Base-by-base conservation (phyloP, 805 yeast species). In the Alloascoidea hylecoeti region DNA sequence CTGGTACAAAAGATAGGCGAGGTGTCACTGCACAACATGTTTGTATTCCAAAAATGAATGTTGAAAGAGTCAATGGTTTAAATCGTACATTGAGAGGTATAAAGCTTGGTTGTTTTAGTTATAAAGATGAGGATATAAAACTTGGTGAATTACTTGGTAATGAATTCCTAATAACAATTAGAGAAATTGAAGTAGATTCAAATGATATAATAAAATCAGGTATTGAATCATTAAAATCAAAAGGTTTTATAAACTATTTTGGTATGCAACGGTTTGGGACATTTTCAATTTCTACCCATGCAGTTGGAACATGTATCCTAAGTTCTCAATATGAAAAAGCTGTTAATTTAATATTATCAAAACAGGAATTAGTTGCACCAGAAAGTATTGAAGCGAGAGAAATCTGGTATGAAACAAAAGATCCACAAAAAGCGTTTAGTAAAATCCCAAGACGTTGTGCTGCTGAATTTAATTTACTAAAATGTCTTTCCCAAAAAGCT, bases 191-290 rank as follows among this genome's bases (percentile, higher is more conserved):
- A 37, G 48, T 67, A 0, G 30, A 15, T 3, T 34, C 43, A n/a
- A 44, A 53, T 13, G 60, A 63, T 12, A 60, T 66, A 3, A 61
- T 85, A 14, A 53, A 56, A 12, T 53, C 61, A 5, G 68, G 85
- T 17, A 64, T 88, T 45, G 52, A 62, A 3, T 68, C 84, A 0
- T 61, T 89, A 38, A 61, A 63, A 37, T 63, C 63, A 1, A 63
- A 68, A 18, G 99, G 99, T 0, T 92, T 84, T 50, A 79, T 92
- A 45, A 92, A 92, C 56, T 92, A 92, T 53, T 92, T 71, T 55
- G 99, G 99, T n/a, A 79, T 92, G 88, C 99, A 92, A 63, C 66
- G 99, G 51, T 92, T 92, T 55, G 99, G 99, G 18, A 88, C 98
- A 0, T 89, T 85, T 51, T 82, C 96, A 9, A 68, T 86, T 18